Evolutionary conservation across 495 filamentous ascomycete genomes (phyloP).

Genomic region (Talaromyces borbonicus): DNA sequence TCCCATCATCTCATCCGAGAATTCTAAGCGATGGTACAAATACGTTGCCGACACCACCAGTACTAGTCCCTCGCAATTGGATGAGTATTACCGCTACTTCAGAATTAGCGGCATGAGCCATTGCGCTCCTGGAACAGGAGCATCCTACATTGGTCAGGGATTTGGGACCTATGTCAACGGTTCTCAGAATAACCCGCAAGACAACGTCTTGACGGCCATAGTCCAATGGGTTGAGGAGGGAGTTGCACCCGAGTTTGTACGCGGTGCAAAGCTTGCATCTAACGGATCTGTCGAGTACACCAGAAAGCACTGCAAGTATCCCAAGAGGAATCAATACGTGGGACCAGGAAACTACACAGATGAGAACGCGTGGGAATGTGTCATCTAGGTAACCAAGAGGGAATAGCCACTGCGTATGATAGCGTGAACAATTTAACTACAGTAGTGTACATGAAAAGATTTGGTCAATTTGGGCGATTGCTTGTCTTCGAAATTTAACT

Average conservation of each 20-base stretch:
- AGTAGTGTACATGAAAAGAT: too few species aligned
- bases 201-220: conserved; percentile 15
- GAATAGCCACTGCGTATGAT: too few species aligned
- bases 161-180: background rate
- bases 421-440: too few species aligned
- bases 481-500: too few species aligned
- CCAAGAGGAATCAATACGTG: conserved; percentile 27
- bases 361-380: conserved; percentile 31
- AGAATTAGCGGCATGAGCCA: conserved; percentile 17
- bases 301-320: conserved; percentile 32
- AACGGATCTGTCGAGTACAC: conserved; percentile 20
- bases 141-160: background rate
- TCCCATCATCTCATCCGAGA: conserved; percentile 11
- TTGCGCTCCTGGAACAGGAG: background rate
- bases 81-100: conserved; percentile 21
- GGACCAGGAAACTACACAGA: conserved; percentile 32
- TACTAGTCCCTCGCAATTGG: background rate
- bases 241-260: conserved; percentile 1
- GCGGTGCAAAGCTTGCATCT: background rate
- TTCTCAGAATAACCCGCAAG: conserved; percentile 2
- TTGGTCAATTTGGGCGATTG: too few species aligned
- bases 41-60: conserved; percentile 8
- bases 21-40: conserved; percentile 14
- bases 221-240: conserved; percentile 8
- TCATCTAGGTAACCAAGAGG: conserved; percentile 1